Evolutionary conservation across 1,284 basidiomycete species (phyloP).

Genomic region (Wolfiporia cocos): DNA sequence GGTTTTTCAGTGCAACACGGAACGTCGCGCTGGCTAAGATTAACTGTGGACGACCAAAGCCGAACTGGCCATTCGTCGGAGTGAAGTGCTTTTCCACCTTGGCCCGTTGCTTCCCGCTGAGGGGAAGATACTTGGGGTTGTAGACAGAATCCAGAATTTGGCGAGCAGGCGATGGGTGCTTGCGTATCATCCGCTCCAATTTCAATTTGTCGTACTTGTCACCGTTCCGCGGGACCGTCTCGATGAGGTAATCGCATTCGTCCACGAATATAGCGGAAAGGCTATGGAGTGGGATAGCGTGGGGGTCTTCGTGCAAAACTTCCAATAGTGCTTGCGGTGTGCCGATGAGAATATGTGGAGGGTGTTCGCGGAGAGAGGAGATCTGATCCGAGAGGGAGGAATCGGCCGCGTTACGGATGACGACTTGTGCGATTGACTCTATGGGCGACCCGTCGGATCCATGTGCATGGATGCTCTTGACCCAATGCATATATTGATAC

Average conservation of each 20-base stretch:
- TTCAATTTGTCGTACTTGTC: constrained; percentile 29
- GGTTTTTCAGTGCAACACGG: constrained; percentile 44
- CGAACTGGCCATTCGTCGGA: neutral
- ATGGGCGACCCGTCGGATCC: constrained; percentile 20
- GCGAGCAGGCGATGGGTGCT: constrained; percentile 53
- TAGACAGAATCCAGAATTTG: constrained; percentile 55
- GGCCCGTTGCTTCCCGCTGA: neutral
- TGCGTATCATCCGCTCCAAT: constrained; percentile 34
- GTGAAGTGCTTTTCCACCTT: neutral
- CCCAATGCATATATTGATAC: constrained; percentile 64
- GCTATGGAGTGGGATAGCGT: constrained; percentile 36
- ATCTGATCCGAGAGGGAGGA: constrained; percentile 27
- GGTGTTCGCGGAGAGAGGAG: constrained; percentile 31
- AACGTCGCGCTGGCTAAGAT: constrained; percentile 68
- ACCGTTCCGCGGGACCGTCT: constrained; percentile 33
- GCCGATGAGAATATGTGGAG: constrained; percentile 64
- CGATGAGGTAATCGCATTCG: constrained; percentile 68
- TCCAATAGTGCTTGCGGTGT: constrained; percentile 67
- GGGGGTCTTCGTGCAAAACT: constrained; percentile 36
- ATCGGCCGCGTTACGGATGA: constrained; percentile 46
- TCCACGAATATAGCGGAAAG: constrained; percentile 63
- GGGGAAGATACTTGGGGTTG: constrained; percentile 6
- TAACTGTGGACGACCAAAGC: constrained; percentile 40
- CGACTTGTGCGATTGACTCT: constrained; percentile 48
- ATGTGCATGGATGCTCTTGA: constrained; percentile 41